Percentiles rank a stretch among this genome's conserved stretches.
Evolutionary conservation across 345 rosid genomes (phyloP).

Genomic region (Nephelium lappaceum): DNA sequence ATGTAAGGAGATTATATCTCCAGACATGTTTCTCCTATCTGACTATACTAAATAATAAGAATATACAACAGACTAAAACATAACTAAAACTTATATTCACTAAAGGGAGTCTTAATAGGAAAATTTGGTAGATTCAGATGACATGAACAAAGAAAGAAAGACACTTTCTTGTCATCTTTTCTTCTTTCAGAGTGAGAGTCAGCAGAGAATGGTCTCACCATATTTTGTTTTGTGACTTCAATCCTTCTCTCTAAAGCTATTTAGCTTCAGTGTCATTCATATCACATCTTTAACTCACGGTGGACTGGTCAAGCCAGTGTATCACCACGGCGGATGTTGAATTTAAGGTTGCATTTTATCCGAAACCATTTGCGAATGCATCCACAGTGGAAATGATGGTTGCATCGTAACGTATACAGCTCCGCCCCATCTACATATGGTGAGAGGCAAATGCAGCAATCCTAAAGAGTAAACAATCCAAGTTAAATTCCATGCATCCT

Average conservation of each 20-base stretch:
- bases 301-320: slow-evolving; percentile 23
- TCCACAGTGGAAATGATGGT: slow-evolving; percentile 68
- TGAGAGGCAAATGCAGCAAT: slow-evolving; percentile 74
- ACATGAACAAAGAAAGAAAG: not conserved
- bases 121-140: not conserved
- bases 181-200: not conserved
- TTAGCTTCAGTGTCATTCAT: not conserved
- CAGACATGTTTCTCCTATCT: not conserved
- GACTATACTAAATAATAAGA: not conserved
- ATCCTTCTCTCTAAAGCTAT: not conserved
- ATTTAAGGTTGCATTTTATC: slow-evolving; percentile 74
- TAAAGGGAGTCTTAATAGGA: not conserved
- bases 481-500: too few relatives aligned
- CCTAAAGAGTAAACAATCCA: slow-evolving; percentile 36
- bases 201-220: not conserved
- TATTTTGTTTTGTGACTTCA: not conserved
- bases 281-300: not conserved
- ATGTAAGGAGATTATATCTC: not conserved
- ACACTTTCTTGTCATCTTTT: not conserved
- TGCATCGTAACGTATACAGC: slow-evolving; percentile 60
- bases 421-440: slow-evolving; percentile 59
- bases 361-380: slow-evolving; percentile 73
- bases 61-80: not conserved
- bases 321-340: slow-evolving; percentile 48
- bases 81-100: slow-evolving; percentile 21